phyloP scores from a whole-genome alignment of 2,329 filamentous ascomycete species.

The Calonectria leucothoes region DNA sequence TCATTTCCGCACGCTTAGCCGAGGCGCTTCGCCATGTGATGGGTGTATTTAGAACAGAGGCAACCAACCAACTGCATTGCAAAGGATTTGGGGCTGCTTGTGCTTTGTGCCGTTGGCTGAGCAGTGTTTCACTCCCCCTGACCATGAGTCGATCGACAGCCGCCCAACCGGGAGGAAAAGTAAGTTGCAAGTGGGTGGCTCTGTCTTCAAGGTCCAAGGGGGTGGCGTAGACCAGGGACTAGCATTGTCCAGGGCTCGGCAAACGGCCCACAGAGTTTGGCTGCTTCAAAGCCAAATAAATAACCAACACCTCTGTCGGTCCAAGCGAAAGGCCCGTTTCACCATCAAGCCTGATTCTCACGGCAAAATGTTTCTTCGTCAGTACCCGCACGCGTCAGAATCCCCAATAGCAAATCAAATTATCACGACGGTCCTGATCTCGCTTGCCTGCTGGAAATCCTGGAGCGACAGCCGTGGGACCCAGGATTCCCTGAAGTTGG shows the following conservation, averaged over 20 bases:
- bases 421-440: neutral
- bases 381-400: neutral
- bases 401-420: neutral
- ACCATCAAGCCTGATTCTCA: neutral
- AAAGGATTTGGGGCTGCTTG: neutral
- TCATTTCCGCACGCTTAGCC: neutral
- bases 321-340: neutral
- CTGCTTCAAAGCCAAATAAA: neutral
- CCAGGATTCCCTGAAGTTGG: neutral
- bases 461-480: neutral
- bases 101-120: neutral
- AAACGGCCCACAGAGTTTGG: constrained; percentile 1
- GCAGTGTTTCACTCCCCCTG: neutral
- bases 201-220: neutral
- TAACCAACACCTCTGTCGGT: neutral
- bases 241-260: neutral
- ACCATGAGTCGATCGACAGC: neutral
- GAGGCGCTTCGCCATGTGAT: too few species aligned
- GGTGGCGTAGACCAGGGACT: constrained; percentile 2
- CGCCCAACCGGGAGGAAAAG: neutral
- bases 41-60: too few species aligned
- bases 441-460: neutral
- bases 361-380: neutral
- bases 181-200: neutral
- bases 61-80: neutral